phyloP scores from a whole-genome alignment of 768 basidiomycete genomes.

The Auricularia heimuer region DNA sequence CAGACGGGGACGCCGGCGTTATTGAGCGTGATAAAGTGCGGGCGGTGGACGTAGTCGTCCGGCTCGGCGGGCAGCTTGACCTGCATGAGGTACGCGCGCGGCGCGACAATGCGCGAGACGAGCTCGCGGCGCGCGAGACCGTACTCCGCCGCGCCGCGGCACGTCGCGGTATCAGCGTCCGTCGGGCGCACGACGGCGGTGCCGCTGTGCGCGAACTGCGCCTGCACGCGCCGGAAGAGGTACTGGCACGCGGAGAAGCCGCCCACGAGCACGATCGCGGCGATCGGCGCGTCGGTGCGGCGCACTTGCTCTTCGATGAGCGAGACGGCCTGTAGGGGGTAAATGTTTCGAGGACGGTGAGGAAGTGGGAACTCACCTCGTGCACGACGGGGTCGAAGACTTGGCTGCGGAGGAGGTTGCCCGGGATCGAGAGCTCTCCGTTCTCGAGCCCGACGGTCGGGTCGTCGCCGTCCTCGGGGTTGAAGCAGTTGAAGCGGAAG shows the following conservation, averaged over 20 bases:
- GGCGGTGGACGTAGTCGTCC: slow-evolving; percentile 77
- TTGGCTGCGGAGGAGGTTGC: slow-evolving; percentile 64
- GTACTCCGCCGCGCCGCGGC: slow-evolving; percentile 82
- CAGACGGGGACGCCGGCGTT: slow-evolving; percentile 69
- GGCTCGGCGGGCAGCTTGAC: slow-evolving; percentile 82
- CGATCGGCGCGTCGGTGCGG: slow-evolving; percentile 58
- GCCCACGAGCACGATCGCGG: slow-evolving; percentile 82
- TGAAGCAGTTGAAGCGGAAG: slow-evolving; percentile 87
- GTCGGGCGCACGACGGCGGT: slow-evolving; percentile 71
- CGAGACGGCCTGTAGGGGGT: slow-evolving; percentile 48
- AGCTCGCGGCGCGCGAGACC: slow-evolving; percentile 66
- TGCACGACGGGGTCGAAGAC: slow-evolving; percentile 85
- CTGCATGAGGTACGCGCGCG: slow-evolving; percentile 82
- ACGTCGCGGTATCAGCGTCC: slow-evolving; percentile 82
- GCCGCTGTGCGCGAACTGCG: slow-evolving; percentile 55
- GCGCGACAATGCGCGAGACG: slow-evolving; percentile 75
- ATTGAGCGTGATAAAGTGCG: slow-evolving; percentile 73
- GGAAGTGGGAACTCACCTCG: slow-evolving; percentile 36
- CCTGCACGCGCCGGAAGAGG: slow-evolving; percentile 68
- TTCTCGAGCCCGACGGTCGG: slow-evolving; percentile 69
- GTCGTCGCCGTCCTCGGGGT: slow-evolving; percentile 75
- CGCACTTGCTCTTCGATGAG: slow-evolving; percentile 69
- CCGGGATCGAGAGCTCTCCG: slow-evolving; percentile 77
- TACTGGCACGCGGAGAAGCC: slow-evolving; percentile 83
- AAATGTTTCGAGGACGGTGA: background rate